A percentile compares a stretch with the other conserved stretches of the same genome.
phyloP scores from a whole-genome alignment of 2,329 filamentous ascomycete species.

The Calonectria hawksworthii region DNA sequence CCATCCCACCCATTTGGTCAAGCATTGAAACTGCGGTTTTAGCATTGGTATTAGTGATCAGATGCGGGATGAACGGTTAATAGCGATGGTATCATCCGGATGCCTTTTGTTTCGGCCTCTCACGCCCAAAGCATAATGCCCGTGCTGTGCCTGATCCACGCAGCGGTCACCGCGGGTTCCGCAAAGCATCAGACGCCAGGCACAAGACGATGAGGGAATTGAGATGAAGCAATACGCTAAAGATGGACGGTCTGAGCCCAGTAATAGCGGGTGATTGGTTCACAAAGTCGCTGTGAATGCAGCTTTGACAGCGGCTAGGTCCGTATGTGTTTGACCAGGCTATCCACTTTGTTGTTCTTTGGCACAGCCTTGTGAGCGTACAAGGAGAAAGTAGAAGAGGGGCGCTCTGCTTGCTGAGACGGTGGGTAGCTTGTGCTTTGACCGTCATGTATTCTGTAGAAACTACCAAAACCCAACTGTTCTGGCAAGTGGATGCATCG shows the following conservation, averaged over 20 bases:
- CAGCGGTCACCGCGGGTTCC: neutral
- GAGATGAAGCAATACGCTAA: neutral
- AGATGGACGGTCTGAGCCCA: neutral
- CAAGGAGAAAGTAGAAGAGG: neutral
- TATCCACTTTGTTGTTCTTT: neutral
- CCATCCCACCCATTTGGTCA: neutral
- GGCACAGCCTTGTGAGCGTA: neutral
- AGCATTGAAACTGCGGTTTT: neutral
- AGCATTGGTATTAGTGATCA: neutral
- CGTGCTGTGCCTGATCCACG: neutral
- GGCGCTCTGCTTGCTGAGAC: neutral
- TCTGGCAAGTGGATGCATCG: neutral
- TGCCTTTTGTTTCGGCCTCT: neutral
- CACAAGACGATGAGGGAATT: neutral
- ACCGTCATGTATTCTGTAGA: neutral
- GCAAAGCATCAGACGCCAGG: neutral
- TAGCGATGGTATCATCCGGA: neutral
- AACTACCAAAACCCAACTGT: neutral
- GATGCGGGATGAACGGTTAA: neutral
- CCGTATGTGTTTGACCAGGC: neutral
- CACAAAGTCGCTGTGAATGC: neutral
- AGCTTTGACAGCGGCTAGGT: constrained; percentile 3
- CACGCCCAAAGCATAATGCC: neutral
- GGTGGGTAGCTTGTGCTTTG: neutral
- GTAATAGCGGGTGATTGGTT: neutral